These are phyloP conservation scores for Tephrocybe sp. DNA, from an alignment of 768 basidiomycete species.

Conservation along the genomic window DNA sequence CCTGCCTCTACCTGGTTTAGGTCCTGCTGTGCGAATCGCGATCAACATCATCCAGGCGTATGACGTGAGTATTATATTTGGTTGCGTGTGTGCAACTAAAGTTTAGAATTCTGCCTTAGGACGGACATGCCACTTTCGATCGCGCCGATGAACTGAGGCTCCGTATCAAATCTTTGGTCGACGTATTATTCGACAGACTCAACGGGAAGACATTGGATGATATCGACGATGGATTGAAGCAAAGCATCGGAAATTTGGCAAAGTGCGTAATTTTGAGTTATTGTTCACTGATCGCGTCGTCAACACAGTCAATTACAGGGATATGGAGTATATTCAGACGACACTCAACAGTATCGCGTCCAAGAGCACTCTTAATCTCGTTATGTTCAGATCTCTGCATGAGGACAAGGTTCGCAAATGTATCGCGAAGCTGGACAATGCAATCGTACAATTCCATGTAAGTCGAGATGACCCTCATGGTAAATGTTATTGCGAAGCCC, in stretches of 20 bases:
- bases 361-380: not conserved
- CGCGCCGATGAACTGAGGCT: constrained; percentile 4
- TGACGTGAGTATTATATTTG: not conserved
- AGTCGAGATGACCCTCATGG: not conserved
- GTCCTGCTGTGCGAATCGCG: constrained; percentile 6
- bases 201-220: constrained; percentile 3
- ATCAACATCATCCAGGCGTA: not conserved
- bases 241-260: not conserved
- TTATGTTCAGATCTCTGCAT: not conserved
- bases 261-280: not conserved
- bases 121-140: constrained; percentile 2
- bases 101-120: not conserved
- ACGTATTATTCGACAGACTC: constrained; percentile 1
- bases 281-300: not conserved
- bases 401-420: constrained; percentile 5
- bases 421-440: not conserved
- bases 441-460: constrained; percentile 1
- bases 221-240: not conserved
- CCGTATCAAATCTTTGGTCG: constrained; percentile 1
- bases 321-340: constrained; percentile 2
- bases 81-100: not conserved
- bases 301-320: not conserved
- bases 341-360: constrained; percentile 2
- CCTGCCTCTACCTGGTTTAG: constrained; percentile 6
- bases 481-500: no score